Evolutionary conservation across 495 filamentous ascomycete species (phyloP), one percentile per base, ranked within the genome.

Genomic region (Venustampulla echinocandica): DNA sequence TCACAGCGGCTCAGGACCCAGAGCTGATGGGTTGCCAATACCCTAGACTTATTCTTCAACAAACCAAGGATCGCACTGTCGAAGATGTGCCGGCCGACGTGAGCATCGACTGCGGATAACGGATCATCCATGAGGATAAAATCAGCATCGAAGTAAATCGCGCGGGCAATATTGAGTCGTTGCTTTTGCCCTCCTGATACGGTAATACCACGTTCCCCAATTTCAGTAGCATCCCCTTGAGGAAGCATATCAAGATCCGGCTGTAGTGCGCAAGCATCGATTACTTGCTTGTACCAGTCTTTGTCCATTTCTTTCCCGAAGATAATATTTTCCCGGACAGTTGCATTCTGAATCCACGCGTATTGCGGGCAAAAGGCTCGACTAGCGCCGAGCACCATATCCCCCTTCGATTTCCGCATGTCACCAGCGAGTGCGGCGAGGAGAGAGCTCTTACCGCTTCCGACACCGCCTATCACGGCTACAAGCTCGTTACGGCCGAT

Each of bases 281-380:
- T 57, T n/a, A 75, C 69, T 28, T 65, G 44, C 23, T 61, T 44
- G 54, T 62, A 61, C 84, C 83, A 87, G 0, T 63, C 55, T 20
- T 60, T 63, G 33, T 87, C 68, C 68, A 79, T 79, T 0, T 88
- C 77, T 55, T 84, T 87, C 1, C 90, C 90, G 54, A 98, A 96
- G 1, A 93, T 59, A 45, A 98, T 92, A 54, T 98, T 98, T 42
- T 94, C 75, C 47, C 74, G 79, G 4, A 96, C 81, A 11, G 81
- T 83, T 0, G 87, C 69, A 55, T 96, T 98, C 57, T 96, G 90
- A 37, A 98, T 96, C 92, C 92, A 98, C 2, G 92, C 85, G 58
- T 92, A 94, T 57, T 98, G 92, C 0, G 92, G 88, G 55, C 92
- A 98, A 54, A 93, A 95, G 0, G 89, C 85, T 40, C 89, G 67